A percentile compares a stretch with the other conserved stretches of the same genome.
phyloP scores from a whole-genome alignment of 495 filamentous ascomycete genomes.

The Lasiosphaeria miniovina region DNA sequence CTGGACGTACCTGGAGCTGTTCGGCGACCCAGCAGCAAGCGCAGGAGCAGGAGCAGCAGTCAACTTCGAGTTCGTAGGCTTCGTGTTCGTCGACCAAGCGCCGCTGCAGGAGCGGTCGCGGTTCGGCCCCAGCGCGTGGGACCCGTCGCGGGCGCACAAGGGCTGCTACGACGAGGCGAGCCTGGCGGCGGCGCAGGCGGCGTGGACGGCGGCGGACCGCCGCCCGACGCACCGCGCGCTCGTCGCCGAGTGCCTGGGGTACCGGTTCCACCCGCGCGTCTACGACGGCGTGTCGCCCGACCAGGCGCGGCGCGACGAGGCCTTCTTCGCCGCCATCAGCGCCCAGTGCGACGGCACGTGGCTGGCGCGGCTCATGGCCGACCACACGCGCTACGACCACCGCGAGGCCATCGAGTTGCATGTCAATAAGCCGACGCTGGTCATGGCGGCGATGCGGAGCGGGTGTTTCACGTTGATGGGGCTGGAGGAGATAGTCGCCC shows the following conservation, averaged over 20 bases:
- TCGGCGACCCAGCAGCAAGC: slow-evolving; percentile 18
- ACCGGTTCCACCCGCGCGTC: slow-evolving; percentile 24
- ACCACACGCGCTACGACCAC: slow-evolving; percentile 48
- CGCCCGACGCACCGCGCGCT: slow-evolving; percentile 30
- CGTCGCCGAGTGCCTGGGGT: slow-evolving; percentile 41
- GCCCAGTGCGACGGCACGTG: slow-evolving; percentile 37
- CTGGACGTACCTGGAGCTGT: slow-evolving; percentile 45
- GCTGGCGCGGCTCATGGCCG: slow-evolving; percentile 42
- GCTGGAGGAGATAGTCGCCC: slow-evolving; percentile 35
- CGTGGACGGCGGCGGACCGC: slow-evolving; percentile 21
- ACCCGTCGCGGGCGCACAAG: slow-evolving; percentile 26
- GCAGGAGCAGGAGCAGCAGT: too few relatives aligned
- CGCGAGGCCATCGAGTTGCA: slow-evolving; percentile 37
- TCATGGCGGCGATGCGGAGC: slow-evolving; percentile 40
- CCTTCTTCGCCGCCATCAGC: slow-evolving; percentile 39
- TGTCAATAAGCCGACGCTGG: slow-evolving; percentile 31
- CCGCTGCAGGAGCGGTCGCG: slow-evolving; percentile 42
- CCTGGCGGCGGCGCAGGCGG: slow-evolving; percentile 33
- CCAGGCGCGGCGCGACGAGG: slow-evolving; percentile 29
- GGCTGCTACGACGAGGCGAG: slow-evolving; percentile 40
- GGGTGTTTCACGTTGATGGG: slow-evolving; percentile 46
- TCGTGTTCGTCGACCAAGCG: slow-evolving; percentile 47
- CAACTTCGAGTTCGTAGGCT: slow-evolving; percentile 24
- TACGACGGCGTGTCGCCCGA: slow-evolving; percentile 17
- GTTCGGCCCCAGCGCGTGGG: slow-evolving; percentile 29